phyloP scores from a whole-genome alignment of 1,284 basidiomycete genomes.

The Trametes polyzona region DNA sequence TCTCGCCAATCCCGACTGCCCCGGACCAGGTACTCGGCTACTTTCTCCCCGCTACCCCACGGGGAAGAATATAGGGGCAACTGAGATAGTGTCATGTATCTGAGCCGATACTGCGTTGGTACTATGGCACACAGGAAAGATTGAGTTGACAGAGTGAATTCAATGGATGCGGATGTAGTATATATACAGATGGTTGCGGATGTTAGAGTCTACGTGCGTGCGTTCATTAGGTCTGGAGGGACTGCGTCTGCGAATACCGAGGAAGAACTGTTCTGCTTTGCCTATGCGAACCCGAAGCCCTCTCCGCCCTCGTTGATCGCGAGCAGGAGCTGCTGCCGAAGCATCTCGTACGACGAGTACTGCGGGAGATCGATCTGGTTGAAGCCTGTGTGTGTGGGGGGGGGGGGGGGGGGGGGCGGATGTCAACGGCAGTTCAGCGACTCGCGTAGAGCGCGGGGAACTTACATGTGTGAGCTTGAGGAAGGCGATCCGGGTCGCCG shows the following conservation, averaged over 20 bases:
- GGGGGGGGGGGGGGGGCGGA: too few relatives aligned
- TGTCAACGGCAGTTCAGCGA: too few relatives aligned
- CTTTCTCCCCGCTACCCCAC: neutral
- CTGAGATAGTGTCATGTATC: too few relatives aligned
- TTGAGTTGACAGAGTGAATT: neutral
- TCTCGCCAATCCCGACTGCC: constrained; percentile 1
- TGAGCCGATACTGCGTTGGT: too few relatives aligned
- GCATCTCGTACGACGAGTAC: constrained; percentile 93
- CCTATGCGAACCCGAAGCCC: constrained; percentile 83
- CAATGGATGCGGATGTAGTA: constrained; percentile 17
- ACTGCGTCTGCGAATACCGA: constrained; percentile 12
- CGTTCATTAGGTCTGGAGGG: constrained; percentile 1
- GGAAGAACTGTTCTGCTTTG: constrained; percentile 6
- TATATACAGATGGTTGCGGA: constrained; percentile 24
- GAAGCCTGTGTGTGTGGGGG: too few relatives aligned
- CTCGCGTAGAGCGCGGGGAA: constrained; percentile 12
- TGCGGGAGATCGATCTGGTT: constrained; percentile 89
- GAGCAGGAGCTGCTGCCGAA: constrained; percentile 84
- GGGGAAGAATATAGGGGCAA: too few relatives aligned
- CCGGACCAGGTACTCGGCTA: neutral
- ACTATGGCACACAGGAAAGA: too few relatives aligned
- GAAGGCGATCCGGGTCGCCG: constrained; percentile 83
- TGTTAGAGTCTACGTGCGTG: constrained; percentile 19
- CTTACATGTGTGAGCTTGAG: constrained; percentile 91
- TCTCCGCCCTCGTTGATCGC: constrained; percentile 95